phyloP scores from a whole-genome alignment of 1,284 basidiomycete genomes.

The Ceratobasidium papillatum region DNA sequence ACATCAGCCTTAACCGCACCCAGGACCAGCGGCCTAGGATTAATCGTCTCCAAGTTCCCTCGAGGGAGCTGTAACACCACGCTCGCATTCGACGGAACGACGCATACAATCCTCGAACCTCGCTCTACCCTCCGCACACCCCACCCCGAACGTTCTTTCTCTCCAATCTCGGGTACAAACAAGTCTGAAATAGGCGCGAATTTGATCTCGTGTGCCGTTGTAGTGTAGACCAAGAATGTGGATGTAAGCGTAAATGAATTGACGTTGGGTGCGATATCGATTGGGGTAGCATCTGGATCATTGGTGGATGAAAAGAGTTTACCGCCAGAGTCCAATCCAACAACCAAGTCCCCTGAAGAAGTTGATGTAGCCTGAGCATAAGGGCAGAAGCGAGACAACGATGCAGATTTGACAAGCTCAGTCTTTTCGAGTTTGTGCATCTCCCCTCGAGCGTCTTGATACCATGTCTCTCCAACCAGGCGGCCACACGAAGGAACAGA shows the following conservation, averaged over 20 bases:
- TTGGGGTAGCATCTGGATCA: conserved; percentile 48
- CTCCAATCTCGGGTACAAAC: conserved; percentile 31
- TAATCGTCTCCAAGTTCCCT: conserved; percentile 96
- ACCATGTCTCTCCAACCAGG: conserved; percentile 16
- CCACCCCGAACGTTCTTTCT: conserved; percentile 57
- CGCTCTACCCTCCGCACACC: conserved; percentile 83
- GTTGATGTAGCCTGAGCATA: conserved; percentile 52
- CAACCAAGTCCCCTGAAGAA: conserved; percentile 54
- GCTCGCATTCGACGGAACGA: conserved; percentile 86
- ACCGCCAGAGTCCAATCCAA: conserved; percentile 74
- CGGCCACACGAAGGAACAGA: conserved; percentile 22
- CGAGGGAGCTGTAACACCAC: conserved; percentile 97
- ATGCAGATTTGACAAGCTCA: conserved; percentile 48
- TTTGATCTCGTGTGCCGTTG: conserved; percentile 80
- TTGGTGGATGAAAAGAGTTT: conserved; percentile 65
- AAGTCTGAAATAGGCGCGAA: conserved; percentile 70
- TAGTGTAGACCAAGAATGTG: conserved; percentile 87
- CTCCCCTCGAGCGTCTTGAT: conserved; percentile 32
- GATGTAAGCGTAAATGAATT: conserved; percentile 86
- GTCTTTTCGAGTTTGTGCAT: background rate
- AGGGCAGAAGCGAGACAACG: conserved; percentile 70
- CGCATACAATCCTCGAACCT: conserved; percentile 85
- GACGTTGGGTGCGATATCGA: conserved; percentile 52
- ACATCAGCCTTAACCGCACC: conserved; percentile 80
- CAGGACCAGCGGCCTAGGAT: conserved; percentile 91